Evolutionary conservation across 345 rosid genomes (phyloP), one percentile per base, ranked within the genome.

Genomic region (Physaria fendleri): DNA sequence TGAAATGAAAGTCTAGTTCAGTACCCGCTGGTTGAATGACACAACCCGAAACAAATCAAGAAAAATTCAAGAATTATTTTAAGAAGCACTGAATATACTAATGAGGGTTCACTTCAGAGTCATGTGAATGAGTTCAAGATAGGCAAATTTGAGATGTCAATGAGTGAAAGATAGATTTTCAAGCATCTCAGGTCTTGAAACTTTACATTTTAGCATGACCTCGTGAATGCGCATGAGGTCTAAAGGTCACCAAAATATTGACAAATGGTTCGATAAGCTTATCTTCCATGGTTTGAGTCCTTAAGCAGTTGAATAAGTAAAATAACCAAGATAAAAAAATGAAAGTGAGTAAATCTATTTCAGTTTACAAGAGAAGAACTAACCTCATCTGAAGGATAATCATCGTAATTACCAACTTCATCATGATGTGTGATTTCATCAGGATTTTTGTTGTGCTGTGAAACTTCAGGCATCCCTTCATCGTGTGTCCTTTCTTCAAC

Each of bases 311-410:
- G 8, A 43, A 28, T 32, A 48, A 5, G 20, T 2, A 25, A 7
- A 25, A 32, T 14, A 38, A 16, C 21, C 9, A 46, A 44, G 13
- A 18, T 9, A 24, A 17, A 35, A 42, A 45, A 18, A 8, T 24
- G 16, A 35, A 68, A 34, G 56, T 17, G 14, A 10, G 56, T 7
- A 53, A 13, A 61, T 45, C 13, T 11, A 47, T 56, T 29, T 47
- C 39, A 56, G 54, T 49, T 49, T 16, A 23, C 52, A 56, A 64
- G 74, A 61, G 24, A 54, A 54, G 57, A 29, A 65, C 71, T 41
- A 49, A 90, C 99, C 99, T 81, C 82, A 74, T 81, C 52, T 40
- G 73, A 20, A 57, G 76, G 69, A 60, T 74, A 62, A 65, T 90
- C 85, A 23, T 82, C 81, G 41, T 76, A 23, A 24, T 65, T 68